Evolutionary conservation across 768 basidiomycete species (phyloP).

Genomic region (Cystofilobasidium capitatum): DNA sequence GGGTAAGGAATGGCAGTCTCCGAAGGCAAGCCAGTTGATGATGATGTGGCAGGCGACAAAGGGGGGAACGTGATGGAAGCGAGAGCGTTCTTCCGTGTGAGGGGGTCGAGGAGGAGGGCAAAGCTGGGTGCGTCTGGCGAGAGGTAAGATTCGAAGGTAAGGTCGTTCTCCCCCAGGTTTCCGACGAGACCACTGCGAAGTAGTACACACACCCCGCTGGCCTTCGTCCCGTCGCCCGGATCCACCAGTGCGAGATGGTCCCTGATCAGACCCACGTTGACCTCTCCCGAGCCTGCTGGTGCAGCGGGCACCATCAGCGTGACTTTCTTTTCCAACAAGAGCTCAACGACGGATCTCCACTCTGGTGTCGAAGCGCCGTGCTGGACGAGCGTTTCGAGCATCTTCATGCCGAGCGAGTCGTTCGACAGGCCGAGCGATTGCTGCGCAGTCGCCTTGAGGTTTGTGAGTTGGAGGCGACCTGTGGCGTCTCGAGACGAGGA

Average conservation of each 20-base stretch:
- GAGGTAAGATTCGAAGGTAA: conserved; percentile 19
- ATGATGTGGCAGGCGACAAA: background rate
- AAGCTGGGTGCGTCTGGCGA: conserved; percentile 9
- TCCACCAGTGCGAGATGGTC: conserved; percentile 72
- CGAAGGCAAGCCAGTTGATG: background rate
- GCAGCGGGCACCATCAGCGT: conserved; percentile 62
- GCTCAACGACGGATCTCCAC: conserved; percentile 36
- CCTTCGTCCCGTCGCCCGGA: conserved; percentile 27
- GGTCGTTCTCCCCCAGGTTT: conserved; percentile 46
- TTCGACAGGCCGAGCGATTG: conserved; percentile 35
- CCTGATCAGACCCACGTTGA: conserved; percentile 65
- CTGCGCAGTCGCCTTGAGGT: conserved; percentile 40
- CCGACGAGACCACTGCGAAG: conserved; percentile 71
- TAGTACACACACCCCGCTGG: background rate
- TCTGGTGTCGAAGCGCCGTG: conserved; percentile 35
- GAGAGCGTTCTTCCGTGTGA: background rate
- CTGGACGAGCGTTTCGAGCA: conserved; percentile 39
- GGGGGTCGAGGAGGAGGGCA: conserved; percentile 10
- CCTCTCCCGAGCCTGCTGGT: conserved; percentile 23
- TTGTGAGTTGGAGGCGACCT: conserved; percentile 37
- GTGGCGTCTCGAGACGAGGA: conserved; percentile 28
- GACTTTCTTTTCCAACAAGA: conserved; percentile 36
- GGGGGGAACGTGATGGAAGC: background rate
- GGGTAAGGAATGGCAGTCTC: conserved; percentile 35
- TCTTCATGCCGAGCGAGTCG: conserved; percentile 39